Conservation (phyloP, 1,284 basidiomycete species). For the Chalciporus sp. region DNA sequence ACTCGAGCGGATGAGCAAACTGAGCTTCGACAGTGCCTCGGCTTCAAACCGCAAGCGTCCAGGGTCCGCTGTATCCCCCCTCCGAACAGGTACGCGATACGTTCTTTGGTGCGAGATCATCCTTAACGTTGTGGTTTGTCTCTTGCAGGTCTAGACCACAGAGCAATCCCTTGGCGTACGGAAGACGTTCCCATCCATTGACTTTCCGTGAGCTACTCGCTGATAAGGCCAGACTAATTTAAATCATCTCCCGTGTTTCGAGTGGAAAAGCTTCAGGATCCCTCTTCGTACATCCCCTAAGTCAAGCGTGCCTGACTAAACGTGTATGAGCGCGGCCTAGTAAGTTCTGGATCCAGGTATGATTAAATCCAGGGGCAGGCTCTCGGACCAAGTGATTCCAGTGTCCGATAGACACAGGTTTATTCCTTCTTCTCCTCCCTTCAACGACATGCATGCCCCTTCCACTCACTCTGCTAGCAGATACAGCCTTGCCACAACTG, state of each 20-base stretch:
- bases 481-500: constrained; percentile 15
- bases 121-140: too few species aligned
- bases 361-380: constrained; percentile 16
- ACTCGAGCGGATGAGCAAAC: too few species aligned
- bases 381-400: not conserved
- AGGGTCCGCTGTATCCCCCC: too few species aligned
- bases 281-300: not conserved
- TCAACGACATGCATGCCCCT: constrained; percentile 13
- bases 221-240: too few species aligned
- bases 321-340: not conserved
- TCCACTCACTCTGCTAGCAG: not conserved
- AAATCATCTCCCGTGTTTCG: not conserved
- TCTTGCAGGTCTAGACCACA: too few species aligned
- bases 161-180: too few species aligned
- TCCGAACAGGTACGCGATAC: too few species aligned
- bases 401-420: not conserved
- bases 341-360: not conserved
- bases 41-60: too few species aligned
- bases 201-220: too few species aligned
- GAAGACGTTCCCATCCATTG: too few species aligned
- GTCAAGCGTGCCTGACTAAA: constrained; percentile 4
- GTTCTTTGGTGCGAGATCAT: too few species aligned
- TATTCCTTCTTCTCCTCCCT: not conserved
- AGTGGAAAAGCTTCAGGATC: not conserved
- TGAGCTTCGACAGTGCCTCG: too few species aligned